phyloP scores from a whole-genome alignment of 768 basidiomycete species.

The Rhodotorula kratochvilovae region DNA sequence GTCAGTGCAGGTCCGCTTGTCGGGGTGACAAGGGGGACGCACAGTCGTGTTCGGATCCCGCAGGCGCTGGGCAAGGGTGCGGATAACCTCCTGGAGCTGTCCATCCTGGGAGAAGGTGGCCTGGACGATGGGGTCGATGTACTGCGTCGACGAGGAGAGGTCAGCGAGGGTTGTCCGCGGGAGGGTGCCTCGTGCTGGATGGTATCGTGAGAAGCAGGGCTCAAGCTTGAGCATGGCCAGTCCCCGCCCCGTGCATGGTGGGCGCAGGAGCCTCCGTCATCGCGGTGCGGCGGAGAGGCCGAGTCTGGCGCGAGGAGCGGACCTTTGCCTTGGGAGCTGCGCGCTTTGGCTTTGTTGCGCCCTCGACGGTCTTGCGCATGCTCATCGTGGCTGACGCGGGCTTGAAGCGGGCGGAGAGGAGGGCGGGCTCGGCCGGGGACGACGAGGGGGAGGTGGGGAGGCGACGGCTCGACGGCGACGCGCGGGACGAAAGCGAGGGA shows the following conservation, averaged over 20 bases:
- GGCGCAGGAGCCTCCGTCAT: background rate
- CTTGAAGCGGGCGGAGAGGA: background rate
- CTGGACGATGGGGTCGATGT: conserved; percentile 91
- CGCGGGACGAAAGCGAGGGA: background rate
- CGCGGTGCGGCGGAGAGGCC: background rate
- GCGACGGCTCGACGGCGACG: background rate
- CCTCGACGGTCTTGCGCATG: conserved; percentile 71
- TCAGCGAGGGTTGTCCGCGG: background rate
- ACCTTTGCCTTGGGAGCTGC: conserved; percentile 95
- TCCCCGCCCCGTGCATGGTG: too few relatives aligned
- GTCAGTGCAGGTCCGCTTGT: background rate
- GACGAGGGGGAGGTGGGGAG: conserved; percentile 3
- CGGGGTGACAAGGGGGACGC: conserved; percentile 44
- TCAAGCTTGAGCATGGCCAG: too few relatives aligned
- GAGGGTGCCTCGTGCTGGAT: too few relatives aligned
- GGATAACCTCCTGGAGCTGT: conserved; percentile 85
- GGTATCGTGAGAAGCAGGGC: too few relatives aligned
- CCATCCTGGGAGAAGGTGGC: conserved; percentile 97
- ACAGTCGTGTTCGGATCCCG: conserved; percentile 89
- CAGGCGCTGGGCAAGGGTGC: conserved; percentile 74
- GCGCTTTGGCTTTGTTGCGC: conserved; percentile 95
- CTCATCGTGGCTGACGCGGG: conserved; percentile 6
- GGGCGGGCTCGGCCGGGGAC: background rate
- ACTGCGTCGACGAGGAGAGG: conserved; percentile 54
- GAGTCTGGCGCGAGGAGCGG: background rate